Conservation (phyloP, 495 filamentous ascomycete genomes). For the Penicillium manginii region DNA sequence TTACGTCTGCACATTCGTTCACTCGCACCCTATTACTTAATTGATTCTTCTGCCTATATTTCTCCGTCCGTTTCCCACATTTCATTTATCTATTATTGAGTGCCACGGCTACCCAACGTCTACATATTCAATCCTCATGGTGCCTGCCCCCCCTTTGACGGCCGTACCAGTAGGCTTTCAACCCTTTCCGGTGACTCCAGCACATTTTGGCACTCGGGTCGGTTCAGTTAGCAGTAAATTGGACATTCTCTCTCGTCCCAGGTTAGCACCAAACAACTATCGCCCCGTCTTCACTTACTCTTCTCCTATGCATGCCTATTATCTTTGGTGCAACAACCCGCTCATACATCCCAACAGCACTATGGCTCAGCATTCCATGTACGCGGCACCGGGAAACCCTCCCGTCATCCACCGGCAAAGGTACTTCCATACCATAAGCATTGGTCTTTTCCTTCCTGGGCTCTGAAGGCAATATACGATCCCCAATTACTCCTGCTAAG, state of each 20-base stretch:
- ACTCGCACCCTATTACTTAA: constrained; percentile 1
- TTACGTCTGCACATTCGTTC: constrained; percentile 14
- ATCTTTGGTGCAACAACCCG: constrained; percentile 12
- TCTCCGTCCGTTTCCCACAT: constrained; percentile 3
- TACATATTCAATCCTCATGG: constrained; percentile 32
- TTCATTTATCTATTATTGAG: background rate
- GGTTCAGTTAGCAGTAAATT: constrained; percentile 39
- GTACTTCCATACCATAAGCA: constrained; percentile 35
- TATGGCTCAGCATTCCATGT: constrained; percentile 41
- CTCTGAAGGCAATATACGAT: constrained; percentile 10
- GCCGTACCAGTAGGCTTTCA: constrained; percentile 39
- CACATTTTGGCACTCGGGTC: constrained; percentile 37
- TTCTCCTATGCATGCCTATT: constrained; percentile 1
- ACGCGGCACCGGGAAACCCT: constrained; percentile 34
- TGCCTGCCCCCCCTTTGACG: constrained; percentile 38
- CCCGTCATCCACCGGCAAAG: constrained; percentile 50
- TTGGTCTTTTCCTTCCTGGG: constrained; percentile 14
- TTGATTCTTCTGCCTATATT: constrained; percentile 8
- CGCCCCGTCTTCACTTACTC: constrained; percentile 9
- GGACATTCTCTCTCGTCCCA: constrained; percentile 45
- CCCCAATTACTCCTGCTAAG: constrained; percentile 31
- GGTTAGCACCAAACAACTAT: constrained; percentile 41
- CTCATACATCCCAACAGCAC: constrained; percentile 40
- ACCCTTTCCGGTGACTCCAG: constrained; percentile 38
- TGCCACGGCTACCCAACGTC: constrained; percentile 1